These are phyloP conservation scores for Eucalyptus regnans DNA, from an alignment of 345 rosid species.

Conservation along the genomic window DNA sequence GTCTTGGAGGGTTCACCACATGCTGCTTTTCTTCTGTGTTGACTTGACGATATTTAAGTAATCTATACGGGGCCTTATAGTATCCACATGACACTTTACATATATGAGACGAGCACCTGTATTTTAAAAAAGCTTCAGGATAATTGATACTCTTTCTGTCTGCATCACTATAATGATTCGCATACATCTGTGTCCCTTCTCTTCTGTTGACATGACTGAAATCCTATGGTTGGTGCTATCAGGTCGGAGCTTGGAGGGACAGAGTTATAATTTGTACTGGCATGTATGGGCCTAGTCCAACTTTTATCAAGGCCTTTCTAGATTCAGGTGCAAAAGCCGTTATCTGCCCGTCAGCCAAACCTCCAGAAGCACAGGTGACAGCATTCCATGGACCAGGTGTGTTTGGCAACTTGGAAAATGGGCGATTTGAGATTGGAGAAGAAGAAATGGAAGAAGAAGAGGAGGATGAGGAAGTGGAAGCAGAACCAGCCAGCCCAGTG, in stretches of 20 bases:
- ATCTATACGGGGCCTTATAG: background rate
- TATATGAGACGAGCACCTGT: background rate
- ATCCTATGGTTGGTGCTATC: background rate
- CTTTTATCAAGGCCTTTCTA: slow-evolving; percentile 46
- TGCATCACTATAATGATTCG: background rate
- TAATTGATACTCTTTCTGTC: background rate
- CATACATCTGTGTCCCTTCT: background rate
- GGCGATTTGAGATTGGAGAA: slow-evolving; percentile 89
- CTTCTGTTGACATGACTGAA: background rate
- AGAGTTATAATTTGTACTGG: slow-evolving; percentile 88
- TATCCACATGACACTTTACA: background rate
- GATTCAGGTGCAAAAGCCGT: slow-evolving; percentile 95
- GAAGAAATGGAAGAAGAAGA: slow-evolving; percentile 89
- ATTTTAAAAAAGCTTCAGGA: background rate
- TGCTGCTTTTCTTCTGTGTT: background rate
- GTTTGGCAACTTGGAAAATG: slow-evolving; percentile 37
- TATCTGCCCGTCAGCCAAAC: slow-evolving; percentile 60
- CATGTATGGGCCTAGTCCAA: slow-evolving; percentile 57
- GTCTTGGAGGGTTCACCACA: background rate
- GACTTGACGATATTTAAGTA: background rate
- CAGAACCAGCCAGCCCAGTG: slow-evolving; percentile 41
- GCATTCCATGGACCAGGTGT: slow-evolving; percentile 39
- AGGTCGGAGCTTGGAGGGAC: slow-evolving; percentile 99
- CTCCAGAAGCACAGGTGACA: slow-evolving; percentile 42
- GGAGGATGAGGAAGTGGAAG: slow-evolving; percentile 66